These are phyloP conservation scores for Talinum fruticosum DNA, from an alignment of 148 eudicot genomes.

Conservation along the genomic window DNA sequence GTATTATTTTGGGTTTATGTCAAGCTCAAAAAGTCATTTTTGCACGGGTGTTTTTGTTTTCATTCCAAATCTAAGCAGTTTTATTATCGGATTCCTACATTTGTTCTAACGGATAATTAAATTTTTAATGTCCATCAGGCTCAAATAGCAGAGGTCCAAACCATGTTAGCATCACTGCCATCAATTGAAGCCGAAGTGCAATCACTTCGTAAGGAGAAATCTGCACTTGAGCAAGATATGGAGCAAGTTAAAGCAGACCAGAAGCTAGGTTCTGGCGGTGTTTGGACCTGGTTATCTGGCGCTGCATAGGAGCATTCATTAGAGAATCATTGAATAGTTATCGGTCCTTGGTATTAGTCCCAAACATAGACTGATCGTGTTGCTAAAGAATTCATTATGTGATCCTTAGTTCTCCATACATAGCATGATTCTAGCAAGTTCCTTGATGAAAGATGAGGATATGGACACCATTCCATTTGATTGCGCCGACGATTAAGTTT, in stretches of 20 bases:
- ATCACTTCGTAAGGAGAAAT: conserved; percentile 62
- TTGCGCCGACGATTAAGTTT: background rate
- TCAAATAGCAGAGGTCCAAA: conserved; percentile 75
- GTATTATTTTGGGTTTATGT: background rate
- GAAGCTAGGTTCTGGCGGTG: conserved; percentile 66
- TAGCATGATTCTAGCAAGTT: background rate
- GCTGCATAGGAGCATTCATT: conserved; percentile 17
- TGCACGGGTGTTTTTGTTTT: background rate
- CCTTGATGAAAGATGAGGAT: background rate
- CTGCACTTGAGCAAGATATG: conserved; percentile 53
- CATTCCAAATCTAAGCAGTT: background rate
- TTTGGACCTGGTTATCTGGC: conserved; percentile 83
- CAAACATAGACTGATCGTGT: background rate
- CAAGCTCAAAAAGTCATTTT: background rate
- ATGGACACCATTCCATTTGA: background rate
- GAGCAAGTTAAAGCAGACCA: conserved; percentile 42
- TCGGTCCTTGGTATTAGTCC: background rate
- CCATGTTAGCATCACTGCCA: conserved; percentile 57
- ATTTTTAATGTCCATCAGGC: conserved; percentile 47
- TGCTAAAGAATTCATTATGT: background rate
- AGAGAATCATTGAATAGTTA: background rate
- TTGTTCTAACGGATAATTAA: background rate
- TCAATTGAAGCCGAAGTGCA: conserved; percentile 75
- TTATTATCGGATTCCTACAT: background rate
- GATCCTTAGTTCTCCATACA: background rate